Evolutionary conservation across 1,284 basidiomycete species (phyloP).

Genomic region (Trametes hirsuta): DNA sequence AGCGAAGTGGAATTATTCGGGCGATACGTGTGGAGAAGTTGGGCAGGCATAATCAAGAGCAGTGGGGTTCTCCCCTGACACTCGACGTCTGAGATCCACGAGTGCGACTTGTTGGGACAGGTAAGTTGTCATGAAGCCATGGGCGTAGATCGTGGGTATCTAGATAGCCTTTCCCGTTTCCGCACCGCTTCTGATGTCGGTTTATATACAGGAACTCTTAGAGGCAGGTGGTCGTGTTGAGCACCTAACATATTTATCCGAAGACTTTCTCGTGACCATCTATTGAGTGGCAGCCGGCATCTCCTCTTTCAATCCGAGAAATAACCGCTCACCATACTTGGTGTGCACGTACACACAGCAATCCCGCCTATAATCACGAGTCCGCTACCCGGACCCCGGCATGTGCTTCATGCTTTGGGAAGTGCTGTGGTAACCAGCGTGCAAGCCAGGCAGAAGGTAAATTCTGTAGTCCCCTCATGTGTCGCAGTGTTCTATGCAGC

Average conservation of each 20-base stretch:
- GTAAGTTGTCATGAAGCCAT: no score
- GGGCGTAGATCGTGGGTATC: no score
- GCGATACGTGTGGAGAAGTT: conserved; percentile 65
- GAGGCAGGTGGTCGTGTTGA: no score
- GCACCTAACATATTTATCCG: no score
- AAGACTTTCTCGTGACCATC: no score
- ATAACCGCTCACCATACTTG: conserved; percentile 5
- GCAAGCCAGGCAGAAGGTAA: background rate
- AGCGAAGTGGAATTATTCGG: conserved; percentile 56
- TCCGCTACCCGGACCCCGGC: background rate
- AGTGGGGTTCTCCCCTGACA: conserved; percentile 48
- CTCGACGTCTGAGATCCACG: background rate
- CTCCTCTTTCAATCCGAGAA: conserved; percentile 6
- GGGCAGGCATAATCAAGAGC: conserved; percentile 68
- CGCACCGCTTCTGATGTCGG: no score
- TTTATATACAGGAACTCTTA: no score
- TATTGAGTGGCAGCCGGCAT: no score
- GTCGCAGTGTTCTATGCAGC: background rate
- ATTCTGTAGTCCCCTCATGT: background rate
- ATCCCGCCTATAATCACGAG: conserved; percentile 11
- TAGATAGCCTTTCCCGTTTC: no score
- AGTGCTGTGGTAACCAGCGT: background rate
- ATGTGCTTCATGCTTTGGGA: conserved; percentile 5
- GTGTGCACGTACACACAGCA: background rate
- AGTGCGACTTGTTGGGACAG: no score